Evolutionary conservation across 768 basidiomycete genomes (phyloP), one percentile per base, ranked within the genome.

Genomic region (Mrakia gelida): DNA sequence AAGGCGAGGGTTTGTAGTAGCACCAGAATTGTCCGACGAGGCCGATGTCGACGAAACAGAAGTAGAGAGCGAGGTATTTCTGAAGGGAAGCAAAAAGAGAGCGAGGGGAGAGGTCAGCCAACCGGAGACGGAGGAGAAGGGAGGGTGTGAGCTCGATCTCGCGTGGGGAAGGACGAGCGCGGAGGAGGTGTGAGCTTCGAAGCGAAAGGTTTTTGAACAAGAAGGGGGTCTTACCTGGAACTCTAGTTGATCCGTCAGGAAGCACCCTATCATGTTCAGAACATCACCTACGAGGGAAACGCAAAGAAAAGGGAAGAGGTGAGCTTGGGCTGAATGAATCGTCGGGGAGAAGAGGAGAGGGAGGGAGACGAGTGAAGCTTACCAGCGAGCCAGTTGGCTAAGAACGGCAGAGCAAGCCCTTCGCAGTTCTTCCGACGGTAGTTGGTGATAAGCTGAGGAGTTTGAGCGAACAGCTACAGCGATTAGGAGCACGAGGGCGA

Each of bases 321-420:
- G 34, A 80, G 70, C 43, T 38, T 13, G 30, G 65, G 28, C 73
- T 52, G 49, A 75, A 26, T 10, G 32, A 74, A n/a, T n/a, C n/a
- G 52, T 16, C 52, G 52, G 52, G 52, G 52, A 23, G 23, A 18
- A n/a, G n/a, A n/a, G n/a, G n/a, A n/a, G n/a, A n/a, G n/a, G 28
- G 28, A 13, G 59, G 11, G 74, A 79, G 43, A 67, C 56, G 62
- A 54, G 45, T 26, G 30, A 59, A 73, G 45, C 88, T 81, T 82
- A 94, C 94, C 95, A 32, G 93, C 87, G 77, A 95, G 86, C 97
- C 97, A 99, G 81, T 93, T 97, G 80, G 90, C 87, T 75, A 99
- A 88, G 84, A 99, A 99, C 0, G 95, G 94, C 26, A 98, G 86
- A 1, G 97, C 92, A 71, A 99, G 90, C 43, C 95, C 92, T 81